Conservation (phyloP, 2,329 filamentous ascomycete genomes). For the Aspergillus tamarii region DNA sequence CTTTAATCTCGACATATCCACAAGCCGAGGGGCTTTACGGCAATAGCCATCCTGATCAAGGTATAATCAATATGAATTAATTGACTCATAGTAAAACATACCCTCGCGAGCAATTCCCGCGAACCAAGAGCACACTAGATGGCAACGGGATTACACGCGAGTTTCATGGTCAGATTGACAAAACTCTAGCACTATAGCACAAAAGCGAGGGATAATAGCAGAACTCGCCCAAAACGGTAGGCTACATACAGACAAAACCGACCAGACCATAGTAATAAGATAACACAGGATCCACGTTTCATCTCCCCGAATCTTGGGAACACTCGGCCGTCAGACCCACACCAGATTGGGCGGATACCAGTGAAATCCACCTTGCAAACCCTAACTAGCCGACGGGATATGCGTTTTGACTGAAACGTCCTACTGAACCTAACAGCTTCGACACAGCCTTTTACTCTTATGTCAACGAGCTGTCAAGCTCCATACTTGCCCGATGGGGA, state of each 20-base stretch:
- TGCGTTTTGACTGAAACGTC: neutral
- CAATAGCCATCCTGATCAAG: neutral
- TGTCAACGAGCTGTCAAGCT: neutral
- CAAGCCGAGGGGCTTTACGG: neutral
- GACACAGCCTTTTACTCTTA: neutral
- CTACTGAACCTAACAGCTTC: neutral
- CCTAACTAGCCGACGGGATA: neutral
- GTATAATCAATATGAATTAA: slow-evolving; percentile 6
- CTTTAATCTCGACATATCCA: neutral
- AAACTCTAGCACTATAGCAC: neutral
- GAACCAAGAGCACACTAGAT: neutral
- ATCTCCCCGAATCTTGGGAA: neutral
- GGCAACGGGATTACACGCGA: neutral
- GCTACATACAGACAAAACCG: neutral
- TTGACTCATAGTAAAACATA: neutral
- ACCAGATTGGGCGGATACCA: neutral
- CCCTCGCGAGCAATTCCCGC: neutral
- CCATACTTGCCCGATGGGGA: neutral
- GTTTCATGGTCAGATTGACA: neutral
- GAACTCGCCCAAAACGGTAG: neutral
- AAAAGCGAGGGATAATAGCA: neutral
- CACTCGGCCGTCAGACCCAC: neutral
- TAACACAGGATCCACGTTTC: neutral
- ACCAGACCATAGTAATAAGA: neutral
- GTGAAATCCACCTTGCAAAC: neutral